phyloP scores from a whole-genome alignment of 805 yeast species.

The Candida orba region DNA sequence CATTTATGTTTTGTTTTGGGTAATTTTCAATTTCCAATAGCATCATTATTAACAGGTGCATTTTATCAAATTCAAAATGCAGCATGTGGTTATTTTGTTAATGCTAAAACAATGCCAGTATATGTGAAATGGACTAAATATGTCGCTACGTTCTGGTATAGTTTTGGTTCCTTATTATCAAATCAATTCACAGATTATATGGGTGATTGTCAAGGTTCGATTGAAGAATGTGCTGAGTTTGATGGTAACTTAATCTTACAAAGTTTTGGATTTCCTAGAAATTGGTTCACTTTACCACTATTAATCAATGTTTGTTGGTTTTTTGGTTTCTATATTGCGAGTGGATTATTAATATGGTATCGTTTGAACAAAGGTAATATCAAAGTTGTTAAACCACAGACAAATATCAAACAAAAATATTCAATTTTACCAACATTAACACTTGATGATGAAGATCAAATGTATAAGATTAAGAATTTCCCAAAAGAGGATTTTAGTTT shows the following conservation, averaged over 20 bases:
- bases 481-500: constrained; percentile 1
- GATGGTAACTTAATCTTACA: constrained; percentile 48
- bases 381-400: constrained; percentile 16
- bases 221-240: constrained; percentile 39
- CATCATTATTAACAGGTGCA: constrained; percentile 14
- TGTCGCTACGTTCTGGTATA: constrained; percentile 66
- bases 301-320: constrained; percentile 52
- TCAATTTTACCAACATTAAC: background rate
- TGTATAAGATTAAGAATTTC: background rate
- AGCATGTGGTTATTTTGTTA: constrained; percentile 77
- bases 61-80: constrained; percentile 47
- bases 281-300: constrained; percentile 64
- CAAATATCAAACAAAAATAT: background rate
- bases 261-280: constrained; percentile 50
- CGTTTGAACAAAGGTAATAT: constrained; percentile 29
- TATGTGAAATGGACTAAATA: constrained; percentile 80
- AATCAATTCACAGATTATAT: constrained; percentile 54
- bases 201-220: constrained; percentile 54
- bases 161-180: constrained; percentile 57
- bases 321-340: constrained; percentile 47
- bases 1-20: constrained; percentile 25
- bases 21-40: constrained; percentile 14
- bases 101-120: constrained; percentile 65
- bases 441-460: background rate
- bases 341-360: constrained; percentile 35